Evolutionary conservation across 2,329 filamentous ascomycete genomes (phyloP).

Genomic region (Stenocarpella maydis): DNA sequence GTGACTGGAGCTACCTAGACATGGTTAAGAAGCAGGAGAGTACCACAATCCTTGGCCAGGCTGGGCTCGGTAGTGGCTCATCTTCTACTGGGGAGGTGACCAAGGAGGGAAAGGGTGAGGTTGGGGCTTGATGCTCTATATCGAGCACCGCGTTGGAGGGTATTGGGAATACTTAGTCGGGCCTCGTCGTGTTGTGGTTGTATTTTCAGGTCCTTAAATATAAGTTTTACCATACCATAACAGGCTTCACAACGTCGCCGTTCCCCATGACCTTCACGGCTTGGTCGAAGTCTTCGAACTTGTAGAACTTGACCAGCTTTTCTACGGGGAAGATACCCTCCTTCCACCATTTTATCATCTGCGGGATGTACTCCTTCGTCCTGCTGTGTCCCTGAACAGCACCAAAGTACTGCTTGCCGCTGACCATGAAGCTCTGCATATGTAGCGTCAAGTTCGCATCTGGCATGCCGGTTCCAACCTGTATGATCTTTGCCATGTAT

Average conservation of each 20-base stretch:
- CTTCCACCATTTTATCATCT: conserved; percentile 37
- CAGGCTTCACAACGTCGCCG: conserved; percentile 37
- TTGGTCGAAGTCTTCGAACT: conserved; percentile 34
- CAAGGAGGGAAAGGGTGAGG: conserved; percentile 16
- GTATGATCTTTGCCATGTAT: conserved; percentile 56
- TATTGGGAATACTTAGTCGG: no score
- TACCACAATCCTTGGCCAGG: conserved; percentile 28
- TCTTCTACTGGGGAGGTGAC: conserved; percentile 19
- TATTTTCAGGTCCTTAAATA: background rate
- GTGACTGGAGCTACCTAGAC: conserved; percentile 44
- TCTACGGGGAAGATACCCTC: conserved; percentile 37
- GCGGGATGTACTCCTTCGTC: conserved; percentile 50
- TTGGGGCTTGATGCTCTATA: background rate
- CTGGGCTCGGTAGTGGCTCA: background rate
- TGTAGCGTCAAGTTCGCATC: conserved; percentile 52
- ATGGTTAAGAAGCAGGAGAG: conserved; percentile 35
- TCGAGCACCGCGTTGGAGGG: background rate
- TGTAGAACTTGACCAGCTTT: conserved; percentile 35
- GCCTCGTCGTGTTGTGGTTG: background rate
- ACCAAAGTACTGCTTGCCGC: conserved; percentile 57
- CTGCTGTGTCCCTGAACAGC: conserved; percentile 44
- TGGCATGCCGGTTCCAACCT: conserved; percentile 57
- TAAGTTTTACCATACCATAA: conserved; percentile 36
- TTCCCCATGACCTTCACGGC: conserved; percentile 36
- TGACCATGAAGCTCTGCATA: conserved; percentile 54